Percentiles rank a stretch among this genome's conserved stretches.
Evolutionary conservation across 805 yeast genomes (phyloP).

Genomic region (Saccharomycopsis sp.): DNA sequence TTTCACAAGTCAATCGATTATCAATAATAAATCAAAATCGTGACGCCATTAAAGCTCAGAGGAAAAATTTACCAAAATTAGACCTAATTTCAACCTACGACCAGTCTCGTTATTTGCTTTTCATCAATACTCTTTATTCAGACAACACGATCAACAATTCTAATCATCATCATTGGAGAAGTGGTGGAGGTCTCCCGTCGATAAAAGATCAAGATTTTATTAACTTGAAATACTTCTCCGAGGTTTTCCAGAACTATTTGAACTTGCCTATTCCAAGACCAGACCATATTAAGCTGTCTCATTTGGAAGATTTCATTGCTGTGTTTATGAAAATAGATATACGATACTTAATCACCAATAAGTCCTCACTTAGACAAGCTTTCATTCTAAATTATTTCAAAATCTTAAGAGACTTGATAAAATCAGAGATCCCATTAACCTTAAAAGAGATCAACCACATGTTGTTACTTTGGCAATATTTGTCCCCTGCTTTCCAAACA

Average conservation of each 20-base stretch:
- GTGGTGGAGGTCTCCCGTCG: neutral
- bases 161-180: neutral
- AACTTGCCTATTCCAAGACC: constrained; percentile 17
- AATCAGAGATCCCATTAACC: constrained; percentile 7
- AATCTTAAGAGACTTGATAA: constrained; percentile 9
- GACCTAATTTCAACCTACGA: neutral
- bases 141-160: neutral
- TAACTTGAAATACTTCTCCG: constrained; percentile 6
- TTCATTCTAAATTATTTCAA: constrained; percentile 2
- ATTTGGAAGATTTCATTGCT: constrained; percentile 16
- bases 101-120: constrained; percentile 2
- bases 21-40: constrained; percentile 2
- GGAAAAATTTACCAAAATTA: constrained; percentile 2
- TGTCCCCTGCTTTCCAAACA: neutral
- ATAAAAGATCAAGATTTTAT: neutral
- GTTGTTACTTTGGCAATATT: neutral
- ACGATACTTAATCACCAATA: neutral
- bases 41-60: constrained; percentile 1
- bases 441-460: constrained; percentile 17
- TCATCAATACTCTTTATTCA: constrained; percentile 4
- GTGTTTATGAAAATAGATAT: constrained; percentile 11
- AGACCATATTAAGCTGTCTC: constrained; percentile 12
- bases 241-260: constrained; percentile 10
- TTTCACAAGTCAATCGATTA: neutral
- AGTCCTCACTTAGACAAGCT: neutral